Base-by-base conservation (phyloP, 176 grass and related monocot genomes). In the Carex kokanica region DNA sequence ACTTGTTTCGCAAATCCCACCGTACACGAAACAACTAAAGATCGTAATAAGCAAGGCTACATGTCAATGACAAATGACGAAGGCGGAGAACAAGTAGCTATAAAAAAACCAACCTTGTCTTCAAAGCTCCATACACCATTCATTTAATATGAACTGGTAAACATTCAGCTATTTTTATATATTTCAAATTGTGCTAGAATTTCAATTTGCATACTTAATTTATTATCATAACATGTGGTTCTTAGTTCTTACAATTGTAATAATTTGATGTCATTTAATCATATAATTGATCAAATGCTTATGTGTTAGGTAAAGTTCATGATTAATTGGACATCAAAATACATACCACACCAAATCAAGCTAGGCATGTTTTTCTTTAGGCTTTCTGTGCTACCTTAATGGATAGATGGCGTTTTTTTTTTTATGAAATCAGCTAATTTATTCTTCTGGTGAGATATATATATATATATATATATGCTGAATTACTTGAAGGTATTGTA, bases 201-300 rank as follows among this genome's bases (percentile, higher is more conserved):
- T 4, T 51, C 14, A 6, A 49, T 74, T 74, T 24, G 12, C 17
- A 51, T 73, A 13, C 13, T 49, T 38, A 38, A 34, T 36, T 47
- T 47, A 73, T 24, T 15, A 49, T 8, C 23, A 18, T 27, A 74
- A 74, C 34, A 43, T 70, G 13, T 74, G 10, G 9, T 74, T 51
- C 70, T 74, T 51, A 74, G 9, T 74, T 25, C 70, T 74, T 51
- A 74, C 36, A 45, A 23, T 18, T 15, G 2, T 47, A 51, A 74
- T 74, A 47, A 52, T 74, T 74, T 51, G 41, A 74, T 74, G n/a
- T 74, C 40, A 21, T 74, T 74, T 51, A 74, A 74, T 24, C 70
- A 13, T 25, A 52, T 23, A 51, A 52, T 43, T 52, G n/a, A 74
- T 51, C 54, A 11, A 21, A 41, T 66, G 10, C 43, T 74, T 51